A percentile compares a stretch with the other conserved stretches of the same genome.
phyloP scores from a whole-genome alignment of 345 rosid species.

The Aethionema arabicum region DNA sequence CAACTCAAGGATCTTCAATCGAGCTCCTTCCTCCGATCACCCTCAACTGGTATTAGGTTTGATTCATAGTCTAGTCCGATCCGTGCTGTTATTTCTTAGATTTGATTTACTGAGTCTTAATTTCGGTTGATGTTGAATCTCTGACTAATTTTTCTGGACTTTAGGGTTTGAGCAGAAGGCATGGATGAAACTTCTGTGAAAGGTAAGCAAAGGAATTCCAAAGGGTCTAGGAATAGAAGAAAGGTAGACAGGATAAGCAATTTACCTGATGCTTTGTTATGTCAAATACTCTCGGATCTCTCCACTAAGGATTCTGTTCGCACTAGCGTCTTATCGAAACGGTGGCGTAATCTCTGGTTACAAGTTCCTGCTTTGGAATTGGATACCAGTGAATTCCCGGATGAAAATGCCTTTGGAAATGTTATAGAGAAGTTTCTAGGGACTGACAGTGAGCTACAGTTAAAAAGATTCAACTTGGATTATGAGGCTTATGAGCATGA shows the following conservation, averaged over 20 bases:
- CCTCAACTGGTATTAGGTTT: too few relatives aligned
- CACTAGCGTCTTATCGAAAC: constrained; percentile 28
- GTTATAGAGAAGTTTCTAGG: constrained; percentile 25
- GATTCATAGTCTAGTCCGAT: too few relatives aligned
- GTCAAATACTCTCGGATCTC: constrained; percentile 24
- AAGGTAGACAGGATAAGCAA: constrained; percentile 16
- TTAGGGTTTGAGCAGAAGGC: background rate
- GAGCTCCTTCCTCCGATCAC: too few relatives aligned
- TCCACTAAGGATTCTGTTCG: constrained; percentile 26
- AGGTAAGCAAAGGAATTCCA: constrained; percentile 17
- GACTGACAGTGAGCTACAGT: constrained; percentile 11
- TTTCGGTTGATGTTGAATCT: background rate
- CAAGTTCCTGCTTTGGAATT: constrained; percentile 27
- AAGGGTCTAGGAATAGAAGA: background rate
- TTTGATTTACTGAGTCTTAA: too few relatives aligned
- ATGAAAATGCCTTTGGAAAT: background rate
- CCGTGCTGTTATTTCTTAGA: too few relatives aligned
- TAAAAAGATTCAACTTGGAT: constrained; percentile 22
- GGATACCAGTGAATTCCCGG: constrained; percentile 11
- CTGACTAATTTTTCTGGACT: background rate
- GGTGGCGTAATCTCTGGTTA: constrained; percentile 27
- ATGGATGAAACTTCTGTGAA: constrained; percentile 19
- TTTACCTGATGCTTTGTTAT: constrained; percentile 26
- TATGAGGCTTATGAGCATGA: constrained; percentile 14
- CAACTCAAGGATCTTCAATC: too few relatives aligned